Evolutionary conservation across 148 eudicot genomes (phyloP).

Genomic region (Vaccinium darrowii): DNA sequence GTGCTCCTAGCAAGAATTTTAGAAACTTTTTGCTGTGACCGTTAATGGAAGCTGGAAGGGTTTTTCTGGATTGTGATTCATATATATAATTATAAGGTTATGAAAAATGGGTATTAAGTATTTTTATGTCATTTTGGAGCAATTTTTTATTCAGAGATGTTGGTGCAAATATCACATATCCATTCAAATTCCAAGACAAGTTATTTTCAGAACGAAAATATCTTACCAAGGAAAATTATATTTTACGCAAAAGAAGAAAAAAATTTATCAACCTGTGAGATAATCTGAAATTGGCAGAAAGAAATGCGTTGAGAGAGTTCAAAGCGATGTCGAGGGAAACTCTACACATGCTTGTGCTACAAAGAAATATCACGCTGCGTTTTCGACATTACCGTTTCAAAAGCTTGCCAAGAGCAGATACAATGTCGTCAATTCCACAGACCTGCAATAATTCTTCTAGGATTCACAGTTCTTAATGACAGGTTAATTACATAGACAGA

Average conservation of each 20-base stretch:
- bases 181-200: no score
- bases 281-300: no score
- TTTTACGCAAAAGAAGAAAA: no score
- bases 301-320: no score
- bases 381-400: background rate
- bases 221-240: no score
- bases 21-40: background rate
- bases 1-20: no score
- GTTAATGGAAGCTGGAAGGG: background rate
- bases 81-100: no score
- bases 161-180: no score
- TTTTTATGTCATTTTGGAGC: background rate
- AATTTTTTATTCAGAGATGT: no score
- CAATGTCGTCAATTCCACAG: background rate
- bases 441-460: background rate
- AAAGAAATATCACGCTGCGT: background rate
- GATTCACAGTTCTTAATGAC: background rate
- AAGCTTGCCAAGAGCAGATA: background rate
- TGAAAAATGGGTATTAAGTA: background rate
- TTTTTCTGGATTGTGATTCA: background rate
- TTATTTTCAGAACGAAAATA: no score
- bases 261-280: no score
- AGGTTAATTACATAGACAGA: background rate
- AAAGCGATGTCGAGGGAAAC: background rate
- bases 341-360: background rate